Evolutionary conservation across 805 yeast genomes (phyloP), one percentile per base, ranked within the genome.

Genomic region (Candida adriatica): DNA sequence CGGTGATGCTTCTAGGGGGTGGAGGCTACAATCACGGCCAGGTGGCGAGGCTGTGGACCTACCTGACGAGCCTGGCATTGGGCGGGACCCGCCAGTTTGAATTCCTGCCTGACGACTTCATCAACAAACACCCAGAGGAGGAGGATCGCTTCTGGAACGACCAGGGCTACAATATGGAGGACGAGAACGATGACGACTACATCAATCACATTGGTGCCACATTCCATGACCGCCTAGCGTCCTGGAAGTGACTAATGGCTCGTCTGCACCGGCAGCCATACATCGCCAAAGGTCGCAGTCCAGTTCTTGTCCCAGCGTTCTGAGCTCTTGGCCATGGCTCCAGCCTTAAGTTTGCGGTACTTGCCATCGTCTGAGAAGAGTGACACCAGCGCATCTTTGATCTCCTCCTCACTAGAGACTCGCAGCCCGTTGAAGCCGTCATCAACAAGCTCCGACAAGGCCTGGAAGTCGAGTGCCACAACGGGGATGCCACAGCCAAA

Each of bases 401-500:
- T 53, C 26, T 70, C 73, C 13, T 53, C 32, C 10, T 63, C 58
- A 33, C 61, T 61, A 0, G 52, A 40, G 43, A 81, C 71, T 11
- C 70, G 54, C 23, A 80, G 45, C 1, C 99, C 99, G 51, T 88
- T 87, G 1, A 58, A 62, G 2, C 70, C 71, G 29, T 78, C 70
- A 27, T 69, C 62, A 1, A 92, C 90, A 26, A 92, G 61, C 53
- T 92, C 98, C 6, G 64, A 62, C 10, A 90, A 67, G 2, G 95
- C 90, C 0, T 80, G 75, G 53, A 85, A 92, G 22, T 67, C 62
- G 36, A 88, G 62, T 0, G 95, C 74, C 3, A 88, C 63, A 0
- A 87, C 96, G 1, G 98, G 99, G 9, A 92, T 62, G 0, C 97
- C 97, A 42, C 92, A 83, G 0, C 98, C 98, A 63, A 90, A 88